Conservation (phyloP, 176 grass and related monocot genomes). For the Puya raimondii region DNA sequence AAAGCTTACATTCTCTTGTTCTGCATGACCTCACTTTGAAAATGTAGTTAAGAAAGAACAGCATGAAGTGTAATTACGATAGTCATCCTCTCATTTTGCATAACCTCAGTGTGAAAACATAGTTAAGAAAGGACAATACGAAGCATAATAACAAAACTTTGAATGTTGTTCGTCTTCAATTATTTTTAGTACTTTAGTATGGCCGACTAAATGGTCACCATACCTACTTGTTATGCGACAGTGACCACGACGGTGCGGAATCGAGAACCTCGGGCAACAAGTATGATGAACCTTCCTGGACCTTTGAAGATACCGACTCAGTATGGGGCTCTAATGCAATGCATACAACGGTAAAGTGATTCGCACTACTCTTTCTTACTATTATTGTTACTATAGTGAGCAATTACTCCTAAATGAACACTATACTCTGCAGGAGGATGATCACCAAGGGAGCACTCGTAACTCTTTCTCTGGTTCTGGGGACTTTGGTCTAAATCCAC, state of each 20-base stretch:
- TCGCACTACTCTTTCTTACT: constrained; percentile 5
- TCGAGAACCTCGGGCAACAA: constrained; percentile 73
- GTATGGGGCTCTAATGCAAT: constrained; percentile 82
- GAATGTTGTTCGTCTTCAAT: too few relatives aligned
- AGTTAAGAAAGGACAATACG: too few relatives aligned
- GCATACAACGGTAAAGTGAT: constrained; percentile 33
- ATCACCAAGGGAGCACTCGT: constrained; percentile 30
- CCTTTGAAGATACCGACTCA: constrained; percentile 90
- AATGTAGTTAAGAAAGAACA: too few relatives aligned
- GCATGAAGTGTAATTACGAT: too few relatives aligned
- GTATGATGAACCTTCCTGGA: constrained; percentile 89
- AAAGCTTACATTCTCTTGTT: background rate
- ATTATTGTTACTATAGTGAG: constrained; percentile 12
- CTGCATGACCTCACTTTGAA: background rate
- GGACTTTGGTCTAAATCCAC: constrained; percentile 44
- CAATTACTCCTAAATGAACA: constrained; percentile 7
- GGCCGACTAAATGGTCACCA: too few relatives aligned
- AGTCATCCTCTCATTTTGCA: too few relatives aligned
- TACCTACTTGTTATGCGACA: constrained; percentile 20
- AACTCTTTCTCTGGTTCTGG: constrained; percentile 80
- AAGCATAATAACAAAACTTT: too few relatives aligned
- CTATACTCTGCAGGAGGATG: constrained; percentile 48
- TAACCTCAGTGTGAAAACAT: too few relatives aligned
- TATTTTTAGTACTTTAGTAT: too few relatives aligned
- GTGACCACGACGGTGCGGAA: constrained; percentile 80